Evolutionary conservation across 768 basidiomycete genomes (phyloP).

Genomic region (Myochromella boudieri): DNA sequence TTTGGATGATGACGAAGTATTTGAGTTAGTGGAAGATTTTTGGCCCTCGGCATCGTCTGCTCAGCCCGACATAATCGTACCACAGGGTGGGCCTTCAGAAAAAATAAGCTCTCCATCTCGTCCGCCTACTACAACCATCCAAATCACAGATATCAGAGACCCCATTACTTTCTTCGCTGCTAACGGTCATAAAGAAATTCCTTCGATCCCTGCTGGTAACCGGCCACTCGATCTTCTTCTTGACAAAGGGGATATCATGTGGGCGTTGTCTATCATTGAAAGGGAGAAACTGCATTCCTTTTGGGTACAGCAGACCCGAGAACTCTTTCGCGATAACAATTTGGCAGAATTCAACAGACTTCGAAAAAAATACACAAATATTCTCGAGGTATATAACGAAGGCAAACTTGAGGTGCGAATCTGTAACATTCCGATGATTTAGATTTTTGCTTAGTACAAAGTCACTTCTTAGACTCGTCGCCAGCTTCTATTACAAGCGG

Average conservation of each 20-base stretch:
- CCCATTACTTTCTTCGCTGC: constrained; percentile 33
- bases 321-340: constrained; percentile 19
- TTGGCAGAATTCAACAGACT: constrained; percentile 44
- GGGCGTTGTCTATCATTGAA: constrained; percentile 54
- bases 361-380: constrained; percentile 24
- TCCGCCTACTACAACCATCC: constrained; percentile 2
- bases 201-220: constrained; percentile 33
- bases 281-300: constrained; percentile 39
- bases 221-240: constrained; percentile 40
- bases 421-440: neutral
- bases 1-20: constrained; percentile 2
- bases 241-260: constrained; percentile 36
- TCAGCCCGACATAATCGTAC: neutral
- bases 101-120: neutral
- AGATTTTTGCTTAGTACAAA: neutral
- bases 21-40: neutral
- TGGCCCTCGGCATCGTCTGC: neutral
- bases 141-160: constrained; percentile 9
- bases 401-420: constrained; percentile 55
- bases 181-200: constrained; percentile 34
- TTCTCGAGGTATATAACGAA: constrained; percentile 40
- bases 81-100: neutral
- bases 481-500: constrained; percentile 48
- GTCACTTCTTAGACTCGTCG: constrained; percentile 46
- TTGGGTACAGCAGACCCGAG: constrained; percentile 48